A percentile compares a stretch with the other conserved stretches of the same genome.
Evolutionary conservation across 2,329 filamentous ascomycete genomes (phyloP).

Genomic region (Xylaria multiplex): DNA sequence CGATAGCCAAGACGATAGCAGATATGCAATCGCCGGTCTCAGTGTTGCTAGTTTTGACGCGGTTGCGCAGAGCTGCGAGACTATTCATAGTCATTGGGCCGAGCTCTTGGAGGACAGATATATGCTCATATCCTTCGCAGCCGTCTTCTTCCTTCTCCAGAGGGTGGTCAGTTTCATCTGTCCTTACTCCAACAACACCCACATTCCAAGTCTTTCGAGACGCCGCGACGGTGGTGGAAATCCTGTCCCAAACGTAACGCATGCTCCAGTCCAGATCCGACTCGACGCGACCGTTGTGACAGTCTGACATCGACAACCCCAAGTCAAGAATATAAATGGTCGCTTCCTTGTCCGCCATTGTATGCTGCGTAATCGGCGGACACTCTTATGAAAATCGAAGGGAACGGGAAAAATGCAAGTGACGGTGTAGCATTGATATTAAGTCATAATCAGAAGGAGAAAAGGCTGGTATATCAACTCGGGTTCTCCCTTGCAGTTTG

Average conservation of each 20-base stretch:
- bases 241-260: constrained; percentile 95
- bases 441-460: constrained; percentile 1
- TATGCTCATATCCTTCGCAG: constrained; percentile 77
- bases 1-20: constrained; percentile 83
- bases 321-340: constrained; percentile 93
- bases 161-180: constrained; percentile 77
- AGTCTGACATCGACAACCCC: constrained; percentile 82
- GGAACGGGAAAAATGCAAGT: constrained; percentile 10
- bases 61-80: constrained; percentile 70
- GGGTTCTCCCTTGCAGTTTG: constrained; percentile 2
- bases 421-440: constrained; percentile 7
- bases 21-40: constrained; percentile 85
- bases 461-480: not conserved
- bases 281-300: constrained; percentile 74
- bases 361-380: constrained; percentile 39
- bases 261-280: constrained; percentile 90
- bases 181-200: constrained; percentile 85
- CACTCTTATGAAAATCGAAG: constrained; percentile 5
- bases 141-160: constrained; percentile 71
- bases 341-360: constrained; percentile 92
- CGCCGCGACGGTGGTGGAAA: constrained; percentile 74
- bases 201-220: constrained; percentile 78
- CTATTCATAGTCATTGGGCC: constrained; percentile 71
- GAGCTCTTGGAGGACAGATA: constrained; percentile 79
- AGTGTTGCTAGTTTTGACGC: constrained; percentile 74